phyloP scores from a whole-genome alignment of 208 protist genomes.

The Trypanosoma lewisi region DNA sequence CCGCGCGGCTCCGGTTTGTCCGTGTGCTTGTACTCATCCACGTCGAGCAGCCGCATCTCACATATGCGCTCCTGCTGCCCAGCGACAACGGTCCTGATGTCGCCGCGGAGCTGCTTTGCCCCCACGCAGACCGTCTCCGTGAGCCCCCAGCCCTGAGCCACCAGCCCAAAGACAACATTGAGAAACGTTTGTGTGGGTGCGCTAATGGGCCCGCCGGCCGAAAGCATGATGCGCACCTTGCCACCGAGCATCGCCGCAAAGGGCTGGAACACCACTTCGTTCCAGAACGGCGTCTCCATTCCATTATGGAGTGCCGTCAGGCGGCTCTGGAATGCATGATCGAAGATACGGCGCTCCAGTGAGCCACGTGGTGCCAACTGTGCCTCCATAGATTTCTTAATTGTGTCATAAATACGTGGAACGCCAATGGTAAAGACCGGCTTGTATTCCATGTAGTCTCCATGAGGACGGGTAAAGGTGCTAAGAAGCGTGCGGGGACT shows the following conservation, averaged over 20 bases:
- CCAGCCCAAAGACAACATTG: slow-evolving; percentile 57
- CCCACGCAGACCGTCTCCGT: slow-evolving; percentile 59
- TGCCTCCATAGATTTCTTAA: slow-evolving; percentile 46
- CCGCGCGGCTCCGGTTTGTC: slow-evolving; percentile 48
- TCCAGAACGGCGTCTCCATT: slow-evolving; percentile 70
- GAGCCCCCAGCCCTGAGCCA: slow-evolving; percentile 64
- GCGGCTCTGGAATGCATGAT: slow-evolving; percentile 53
- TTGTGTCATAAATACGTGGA: slow-evolving; percentile 56
- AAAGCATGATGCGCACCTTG: slow-evolving; percentile 51
- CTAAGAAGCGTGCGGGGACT: slow-evolving; percentile 51
- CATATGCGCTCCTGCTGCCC: slow-evolving; percentile 26
- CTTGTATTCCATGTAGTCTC: slow-evolving; percentile 71
- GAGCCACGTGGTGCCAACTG: slow-evolving; percentile 40
- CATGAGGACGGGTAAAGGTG: slow-evolving; percentile 33
- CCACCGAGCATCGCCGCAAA: slow-evolving; percentile 73
- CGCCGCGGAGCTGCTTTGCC: slow-evolving; percentile 26
- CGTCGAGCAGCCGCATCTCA: slow-evolving; percentile 68
- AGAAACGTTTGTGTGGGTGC: slow-evolving; percentile 66
- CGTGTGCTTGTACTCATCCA: slow-evolving; percentile 51
- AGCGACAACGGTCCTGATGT: slow-evolving; percentile 21
- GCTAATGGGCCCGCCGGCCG: slow-evolving; percentile 48
- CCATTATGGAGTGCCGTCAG: slow-evolving; percentile 50
- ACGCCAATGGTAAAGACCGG: slow-evolving; percentile 62
- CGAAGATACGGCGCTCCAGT: slow-evolving; percentile 55
- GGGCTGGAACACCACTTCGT: slow-evolving; percentile 76